Evolutionary conservation across 2,329 filamentous ascomycete species (phyloP), one percentile per base, ranked within the genome.

Genomic region (Calonectria ilicicola): DNA sequence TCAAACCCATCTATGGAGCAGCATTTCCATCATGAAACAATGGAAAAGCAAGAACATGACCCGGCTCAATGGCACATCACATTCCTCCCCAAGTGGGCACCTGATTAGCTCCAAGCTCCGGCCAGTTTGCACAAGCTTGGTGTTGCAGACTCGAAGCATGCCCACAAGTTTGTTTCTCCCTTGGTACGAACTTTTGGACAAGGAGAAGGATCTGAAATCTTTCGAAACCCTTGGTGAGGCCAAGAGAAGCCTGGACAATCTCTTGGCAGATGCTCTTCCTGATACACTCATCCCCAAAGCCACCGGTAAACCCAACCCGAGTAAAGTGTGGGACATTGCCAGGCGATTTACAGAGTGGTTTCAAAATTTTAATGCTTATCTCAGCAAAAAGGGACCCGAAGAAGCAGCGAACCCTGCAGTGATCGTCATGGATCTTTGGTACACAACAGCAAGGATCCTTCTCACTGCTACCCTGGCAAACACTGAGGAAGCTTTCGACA

Each of bases 131-230:
- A 76, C 65, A 35, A 74, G 74, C 35, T 38, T 75, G 1, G 63
- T 76, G 1, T 42, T 76, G 23, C 74, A 76, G 23, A 66, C 72
- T 2, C 53, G 67, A 42, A 75, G 62, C 5, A 75, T 75, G 72
- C 56, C 68, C 7, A 58, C 14, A 46, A 46, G 44, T 7, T 35
- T 65, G 2, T 21, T 27, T 17, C 26, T 69, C n/a, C 67, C 69
- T 4, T 71, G 65, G 49, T 29, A 65, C 19, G 44, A 63, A 23
- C 60, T 66, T 1, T 9, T 69, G 15, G 60, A 46, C 1, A 27
- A 29, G 3, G 47, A 74, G 14, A 26, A 66, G 5, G 47, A n/a
- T 4, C 56, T 51, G 0, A 23, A 62, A 10, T 44, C 67, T 1
- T 76, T 76, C 26, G 35, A 65, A 7, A 72, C 29, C 38, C 53